Base-by-base conservation (phyloP, 2,329 filamentous ascomycete species). In the Neoscytalidium dimidiatum region DNA sequence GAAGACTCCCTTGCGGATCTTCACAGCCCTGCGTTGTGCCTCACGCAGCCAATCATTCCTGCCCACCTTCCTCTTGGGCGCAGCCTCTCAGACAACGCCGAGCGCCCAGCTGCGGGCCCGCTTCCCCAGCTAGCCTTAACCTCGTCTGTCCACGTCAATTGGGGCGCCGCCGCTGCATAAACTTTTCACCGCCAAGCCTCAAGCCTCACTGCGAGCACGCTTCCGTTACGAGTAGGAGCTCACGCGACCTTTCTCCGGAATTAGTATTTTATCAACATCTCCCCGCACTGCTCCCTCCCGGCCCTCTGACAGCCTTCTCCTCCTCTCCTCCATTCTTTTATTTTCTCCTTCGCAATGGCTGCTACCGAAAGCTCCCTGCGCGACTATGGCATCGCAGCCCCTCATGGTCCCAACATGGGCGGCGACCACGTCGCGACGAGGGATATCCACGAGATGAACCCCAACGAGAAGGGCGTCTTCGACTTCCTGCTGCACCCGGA, bases 401-500 rank as follows among this genome's bases (percentile, higher is more conserved):
- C 81, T 63, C 81, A 83, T 69, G 81, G 81, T 6, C 81, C 81
- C 29, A 83, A 83, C 70, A 77, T 78, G 73, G 71, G 69, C 29
- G 79, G 78, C 65, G 69, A 78, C 14, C 81, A 82, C 67, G 74
- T 78, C 44, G 80, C 79, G 8, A 81, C 80, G 13, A 72, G 73
- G 52, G 74, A 81, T 51, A 64, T 79, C 46, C 69, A 74, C 70
- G 70, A 75, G 69, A 89, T 89, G 86, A 84, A 82, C 68, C 73
- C 79, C 38, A 80, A 83, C 66, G 88, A 91, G 74, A 81, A 82
- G 67, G 82, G 81, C 46, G 84, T 89, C 71, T 96, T 97, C 81
- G 85, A 90, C 72, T 87, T 90, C 70, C 82, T 97, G 65, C 90
- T 96, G 64, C 90, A 91, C 64, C 94, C 94, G 2, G 92, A 96